Evolutionary conservation across 129 eudicot species (phyloP), one percentile per base, ranked within the genome.

Genomic region (Dittrichia graveolens): DNA sequence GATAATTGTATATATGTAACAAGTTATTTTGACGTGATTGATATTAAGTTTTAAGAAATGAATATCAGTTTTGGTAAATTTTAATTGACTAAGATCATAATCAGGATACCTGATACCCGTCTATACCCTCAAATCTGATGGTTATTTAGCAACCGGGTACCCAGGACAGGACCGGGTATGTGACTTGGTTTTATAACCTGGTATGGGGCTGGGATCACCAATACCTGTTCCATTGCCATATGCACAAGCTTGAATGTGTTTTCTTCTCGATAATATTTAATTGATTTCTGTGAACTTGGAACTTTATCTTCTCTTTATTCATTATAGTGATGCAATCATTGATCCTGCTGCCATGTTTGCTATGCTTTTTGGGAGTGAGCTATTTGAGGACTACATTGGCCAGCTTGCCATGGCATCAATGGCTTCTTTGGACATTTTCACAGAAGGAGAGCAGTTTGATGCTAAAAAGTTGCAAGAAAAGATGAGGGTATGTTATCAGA

Each of bases 321-420:
- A 16, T 80, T 90, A 42, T 87, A 94, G 99, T 69, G 99, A 94
- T 0, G 85, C 93, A 37, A 94, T 90, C 72, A 87, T 94, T 57
- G 99, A 94, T 58, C 97, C 97, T 73, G 98, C 97, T 58, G 96
- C 99, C 63, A 90, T 90, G n/a, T 94, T 94, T 84, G 97, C 99
- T 5, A 90, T 94, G 97, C 97, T 94, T 69, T 94, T 94, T 53
- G 99, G 99, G 78, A 94, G 97, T 78, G 98, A 94, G 79, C 86
- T 90, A 67, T 94, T 94, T 70, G 97, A 94, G 80, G 99, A 94
- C 67, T 90, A 94, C 82, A 90, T 94, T 48, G 97, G 99, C 55
- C 96, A 94, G 80, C 91, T 90, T 61, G 97, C 99, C 15, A 90
- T 94, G 97, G 98, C 98, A 75, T 94, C 98, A 61, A 90, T 94